A percentile compares a stretch with the other conserved stretches of the same genome.
Conservation (phyloP, 768 basidiomycete genomes). For the Boletus patriciae region DNA sequence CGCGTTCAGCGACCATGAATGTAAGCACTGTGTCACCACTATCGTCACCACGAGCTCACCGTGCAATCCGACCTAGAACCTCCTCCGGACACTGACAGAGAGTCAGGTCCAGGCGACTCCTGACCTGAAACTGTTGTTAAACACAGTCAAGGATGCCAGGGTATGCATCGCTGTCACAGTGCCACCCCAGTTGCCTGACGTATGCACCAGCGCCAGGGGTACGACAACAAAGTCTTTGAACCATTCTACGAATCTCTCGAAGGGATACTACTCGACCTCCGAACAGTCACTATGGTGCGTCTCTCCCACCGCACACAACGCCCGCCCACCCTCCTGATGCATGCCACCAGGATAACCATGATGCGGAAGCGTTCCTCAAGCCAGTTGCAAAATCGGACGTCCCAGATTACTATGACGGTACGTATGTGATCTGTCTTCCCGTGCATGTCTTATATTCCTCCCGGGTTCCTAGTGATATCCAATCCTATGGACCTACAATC, state of each 20-base stretch:
- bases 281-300: conserved; percentile 68
- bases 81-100: conserved; percentile 82
- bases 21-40: conserved; percentile 3
- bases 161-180: conserved; percentile 50
- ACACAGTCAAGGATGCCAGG: conserved; percentile 83
- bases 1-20: conserved; percentile 31
- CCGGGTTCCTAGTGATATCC: conserved; percentile 66
- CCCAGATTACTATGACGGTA: conserved; percentile 92
- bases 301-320: neutral
- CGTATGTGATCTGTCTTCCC: conserved; percentile 27
- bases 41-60: neutral
- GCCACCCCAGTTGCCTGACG: conserved; percentile 20
- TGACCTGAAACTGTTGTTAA: conserved; percentile 80
- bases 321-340: conserved; percentile 33
- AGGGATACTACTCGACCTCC: conserved; percentile 81
- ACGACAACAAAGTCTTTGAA: conserved; percentile 75
- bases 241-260: conserved; percentile 95
- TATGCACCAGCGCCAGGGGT: conserved; percentile 41
- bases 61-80: conserved; percentile 55
- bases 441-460: conserved; percentile 4
- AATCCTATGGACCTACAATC: conserved; percentile 96
- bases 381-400: conserved; percentile 89
- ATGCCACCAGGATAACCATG: conserved; percentile 69
- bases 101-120: conserved; percentile 64
- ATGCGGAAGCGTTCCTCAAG: conserved; percentile 90